Evolutionary conservation across 257 asterid genomes (phyloP).

Genomic region (Solanum infundibuliforme): DNA sequence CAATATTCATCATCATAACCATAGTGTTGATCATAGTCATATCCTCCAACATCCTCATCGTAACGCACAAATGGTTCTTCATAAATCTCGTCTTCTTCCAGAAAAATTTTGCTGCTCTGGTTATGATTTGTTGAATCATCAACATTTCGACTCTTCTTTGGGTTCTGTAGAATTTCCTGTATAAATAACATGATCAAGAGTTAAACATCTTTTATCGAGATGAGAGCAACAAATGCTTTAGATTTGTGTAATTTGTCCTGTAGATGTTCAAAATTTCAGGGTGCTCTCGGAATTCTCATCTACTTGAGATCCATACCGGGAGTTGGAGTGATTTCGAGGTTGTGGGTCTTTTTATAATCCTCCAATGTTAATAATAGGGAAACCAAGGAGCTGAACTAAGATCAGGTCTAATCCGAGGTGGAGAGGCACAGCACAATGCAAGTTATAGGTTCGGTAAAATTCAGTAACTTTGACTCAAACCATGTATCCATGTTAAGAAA

Average conservation of each 20-base stretch:
- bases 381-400: not conserved
- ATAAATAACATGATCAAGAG: not conserved
- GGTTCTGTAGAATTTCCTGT: conserved; percentile 16
- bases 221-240: not conserved
- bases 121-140: not conserved
- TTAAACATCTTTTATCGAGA: not conserved
- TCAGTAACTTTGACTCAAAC: not conserved
- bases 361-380: not conserved
- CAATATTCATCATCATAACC: not conserved
- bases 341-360: not conserved
- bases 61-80: not conserved
- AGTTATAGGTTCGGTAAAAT: not conserved
- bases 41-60: conserved; percentile 15
- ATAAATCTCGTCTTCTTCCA: conserved; percentile 9
- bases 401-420: not conserved
- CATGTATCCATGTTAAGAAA: too few relatives aligned
- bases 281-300: not conserved
- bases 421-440: not conserved
- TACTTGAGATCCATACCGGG: not conserved
- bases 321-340: not conserved
- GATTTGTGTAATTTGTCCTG: not conserved
- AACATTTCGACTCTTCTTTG: conserved; percentile 19
- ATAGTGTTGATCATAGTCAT: conserved; percentile 12
- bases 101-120: not conserved
- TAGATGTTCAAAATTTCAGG: not conserved